Percentiles rank a stretch among this genome's conserved stretches.
Conservation (phyloP, 768 basidiomycete species). For the Rhodosporidiobolus odoratus region DNA sequence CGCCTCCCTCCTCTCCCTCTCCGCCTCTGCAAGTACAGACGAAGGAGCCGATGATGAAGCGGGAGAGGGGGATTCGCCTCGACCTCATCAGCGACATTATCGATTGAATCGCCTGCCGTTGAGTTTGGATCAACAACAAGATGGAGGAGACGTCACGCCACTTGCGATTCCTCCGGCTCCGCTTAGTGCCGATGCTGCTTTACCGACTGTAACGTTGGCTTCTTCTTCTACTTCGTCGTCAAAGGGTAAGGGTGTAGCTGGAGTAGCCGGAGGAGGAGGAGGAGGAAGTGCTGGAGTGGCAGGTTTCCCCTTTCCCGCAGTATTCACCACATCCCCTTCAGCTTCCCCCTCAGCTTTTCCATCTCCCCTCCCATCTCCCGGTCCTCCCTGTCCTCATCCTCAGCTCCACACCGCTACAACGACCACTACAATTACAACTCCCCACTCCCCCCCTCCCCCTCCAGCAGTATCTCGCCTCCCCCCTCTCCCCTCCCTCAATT, state of each 20-base stretch:
- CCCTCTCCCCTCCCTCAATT: constrained; percentile 63
- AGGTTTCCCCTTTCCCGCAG: constrained; percentile 29
- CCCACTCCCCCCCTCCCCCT: neutral
- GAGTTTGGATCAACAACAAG: too few species aligned
- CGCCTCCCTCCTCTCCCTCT: neutral
- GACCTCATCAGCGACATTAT: neutral
- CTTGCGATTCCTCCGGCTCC: neutral
- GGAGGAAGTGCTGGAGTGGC: neutral
- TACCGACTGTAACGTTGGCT: neutral
- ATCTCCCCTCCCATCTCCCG: too few species aligned
- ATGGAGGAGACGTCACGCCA: neutral
- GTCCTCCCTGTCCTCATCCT: neutral
- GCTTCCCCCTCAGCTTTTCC: too few species aligned
- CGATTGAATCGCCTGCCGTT: too few species aligned
- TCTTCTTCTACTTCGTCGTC: neutral
- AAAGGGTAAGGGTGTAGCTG: neutral
- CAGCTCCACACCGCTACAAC: neutral
- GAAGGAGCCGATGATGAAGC: neutral
- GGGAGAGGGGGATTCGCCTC: neutral
- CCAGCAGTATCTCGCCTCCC: constrained; percentile 37
- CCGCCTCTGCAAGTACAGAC: neutral
- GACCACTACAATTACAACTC: neutral
- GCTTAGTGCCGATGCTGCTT: neutral
- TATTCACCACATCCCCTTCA: too few species aligned
- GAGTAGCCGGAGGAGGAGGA: neutral